phyloP scores from a whole-genome alignment of 169 alveolate genomes.

The Fabrea salina region DNA sequence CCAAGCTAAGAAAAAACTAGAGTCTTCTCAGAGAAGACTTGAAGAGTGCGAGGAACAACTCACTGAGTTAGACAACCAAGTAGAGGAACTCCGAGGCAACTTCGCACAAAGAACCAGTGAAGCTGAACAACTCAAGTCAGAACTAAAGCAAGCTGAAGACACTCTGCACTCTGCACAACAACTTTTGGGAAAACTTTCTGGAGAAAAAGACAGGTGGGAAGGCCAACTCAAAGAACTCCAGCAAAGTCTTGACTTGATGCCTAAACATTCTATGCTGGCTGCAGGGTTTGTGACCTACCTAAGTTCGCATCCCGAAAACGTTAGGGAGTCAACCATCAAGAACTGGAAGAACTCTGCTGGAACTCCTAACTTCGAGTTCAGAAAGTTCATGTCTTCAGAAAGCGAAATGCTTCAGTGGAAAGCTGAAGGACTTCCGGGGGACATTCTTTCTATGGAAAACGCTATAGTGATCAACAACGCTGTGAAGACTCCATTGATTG shows the following conservation, averaged over 20 bases:
- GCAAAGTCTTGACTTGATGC: slow-evolving; percentile 71
- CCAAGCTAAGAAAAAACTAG: slow-evolving; percentile 61
- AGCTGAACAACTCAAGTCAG: slow-evolving; percentile 85
- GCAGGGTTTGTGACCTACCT: slow-evolving; percentile 84
- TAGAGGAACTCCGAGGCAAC: slow-evolving; percentile 67
- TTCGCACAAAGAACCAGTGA: slow-evolving; percentile 81
- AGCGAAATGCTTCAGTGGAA: slow-evolving; percentile 85
- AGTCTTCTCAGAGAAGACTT: slow-evolving; percentile 69
- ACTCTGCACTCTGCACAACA: slow-evolving; percentile 75
- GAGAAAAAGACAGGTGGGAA: slow-evolving; percentile 89
- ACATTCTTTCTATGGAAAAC: slow-evolving; percentile 87
- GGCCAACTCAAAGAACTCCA: slow-evolving; percentile 68
- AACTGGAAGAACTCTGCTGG: slow-evolving; percentile 67
- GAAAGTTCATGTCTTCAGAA: slow-evolving; percentile 82
- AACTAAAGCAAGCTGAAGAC: slow-evolving; percentile 79
- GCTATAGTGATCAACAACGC: slow-evolving; percentile 77
- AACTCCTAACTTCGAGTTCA: slow-evolving; percentile 54
- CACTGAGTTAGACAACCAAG: slow-evolving; percentile 74
- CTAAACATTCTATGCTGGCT: slow-evolving; percentile 78
- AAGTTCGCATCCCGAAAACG: slow-evolving; percentile 79
- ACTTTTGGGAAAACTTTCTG: slow-evolving; percentile 81
- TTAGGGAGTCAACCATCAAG: slow-evolving; percentile 59
- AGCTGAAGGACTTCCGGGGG: slow-evolving; percentile 89
- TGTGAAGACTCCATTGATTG: slow-evolving; percentile 78
- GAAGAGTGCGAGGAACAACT: slow-evolving; percentile 74